A percentile compares a stretch with the other conserved stretches of the same genome.
Conservation (phyloP, 257 asterid genomes). For the Solanum corneliomulleri region DNA sequence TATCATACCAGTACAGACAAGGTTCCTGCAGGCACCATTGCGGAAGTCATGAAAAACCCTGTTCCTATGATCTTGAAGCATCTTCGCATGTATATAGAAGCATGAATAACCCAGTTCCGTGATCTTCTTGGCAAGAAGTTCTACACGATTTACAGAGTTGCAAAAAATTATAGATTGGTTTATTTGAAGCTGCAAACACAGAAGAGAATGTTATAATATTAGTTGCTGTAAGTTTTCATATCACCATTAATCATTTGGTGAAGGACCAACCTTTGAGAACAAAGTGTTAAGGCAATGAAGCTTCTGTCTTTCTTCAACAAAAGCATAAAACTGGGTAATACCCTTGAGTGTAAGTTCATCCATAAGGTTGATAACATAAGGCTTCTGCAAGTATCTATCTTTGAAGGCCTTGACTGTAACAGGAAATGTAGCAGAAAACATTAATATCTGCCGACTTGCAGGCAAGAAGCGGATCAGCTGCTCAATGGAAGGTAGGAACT, state of each 20-base stretch:
- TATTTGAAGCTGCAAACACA: slow-evolving; percentile 65
- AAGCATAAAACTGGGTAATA: slow-evolving; percentile 77
- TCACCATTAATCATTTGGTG: not conserved
- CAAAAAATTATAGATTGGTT: slow-evolving; percentile 88
- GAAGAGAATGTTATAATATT: slow-evolving; percentile 1
- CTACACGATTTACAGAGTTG: slow-evolving; percentile 91
- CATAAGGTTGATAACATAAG: slow-evolving; percentile 83
- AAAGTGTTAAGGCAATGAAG: slow-evolving; percentile 84
- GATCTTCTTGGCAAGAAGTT: slow-evolving; percentile 87
- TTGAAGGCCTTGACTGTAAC: slow-evolving; percentile 79
- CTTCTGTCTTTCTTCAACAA: slow-evolving; percentile 93
- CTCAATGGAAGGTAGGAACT: slow-evolving; percentile 80
- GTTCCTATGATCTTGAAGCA: slow-evolving; percentile 94
- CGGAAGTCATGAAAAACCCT: slow-evolving; percentile 92
- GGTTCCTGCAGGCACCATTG: slow-evolving; percentile 93
- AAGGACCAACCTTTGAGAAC: slow-evolving; percentile 52
- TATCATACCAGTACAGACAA: slow-evolving; percentile 77
- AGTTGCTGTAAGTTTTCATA: not conserved
- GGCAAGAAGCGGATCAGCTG: slow-evolving; percentile 68
- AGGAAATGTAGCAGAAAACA: slow-evolving; percentile 91
- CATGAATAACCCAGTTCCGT: slow-evolving; percentile 91
- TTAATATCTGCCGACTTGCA: slow-evolving; percentile 63
- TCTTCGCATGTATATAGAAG: slow-evolving; percentile 90
- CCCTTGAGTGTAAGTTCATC: slow-evolving; percentile 93
- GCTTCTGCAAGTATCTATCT: slow-evolving; percentile 58